phyloP scores from a whole-genome alignment of 2,329 filamentous ascomycete genomes.

The Microsporum canis region DNA sequence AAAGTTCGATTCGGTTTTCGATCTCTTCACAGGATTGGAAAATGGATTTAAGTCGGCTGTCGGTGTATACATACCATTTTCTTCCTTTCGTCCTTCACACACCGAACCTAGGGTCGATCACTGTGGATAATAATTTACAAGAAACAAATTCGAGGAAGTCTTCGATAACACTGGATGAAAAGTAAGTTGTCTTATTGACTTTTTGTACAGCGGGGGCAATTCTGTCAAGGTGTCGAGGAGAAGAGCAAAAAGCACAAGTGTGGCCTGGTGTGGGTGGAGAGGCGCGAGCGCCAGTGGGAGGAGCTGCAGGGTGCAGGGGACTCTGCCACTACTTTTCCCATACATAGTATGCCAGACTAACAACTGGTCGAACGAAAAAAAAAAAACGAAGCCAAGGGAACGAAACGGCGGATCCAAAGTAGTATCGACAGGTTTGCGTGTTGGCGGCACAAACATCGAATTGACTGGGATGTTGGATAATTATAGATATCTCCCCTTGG shows the following conservation, averaged over 20 bases:
- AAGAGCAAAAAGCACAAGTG: background rate
- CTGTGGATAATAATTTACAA: background rate
- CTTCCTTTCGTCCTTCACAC: background rate
- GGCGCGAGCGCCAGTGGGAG: background rate
- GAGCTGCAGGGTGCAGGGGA: background rate
- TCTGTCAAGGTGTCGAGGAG: background rate
- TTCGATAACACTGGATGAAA: background rate
- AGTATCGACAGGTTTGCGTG: background rate
- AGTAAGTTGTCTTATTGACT: background rate
- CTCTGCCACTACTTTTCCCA: background rate
- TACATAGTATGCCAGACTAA: background rate
- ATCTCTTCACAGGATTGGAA: background rate
- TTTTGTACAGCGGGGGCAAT: background rate
- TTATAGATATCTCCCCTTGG: background rate
- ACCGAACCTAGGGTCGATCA: background rate
- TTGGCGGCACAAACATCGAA: background rate
- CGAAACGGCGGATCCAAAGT: constrained; percentile 4
- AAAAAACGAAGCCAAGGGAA: background rate
- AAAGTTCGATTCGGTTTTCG: background rate
- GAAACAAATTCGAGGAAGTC: background rate
- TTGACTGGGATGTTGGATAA: background rate
- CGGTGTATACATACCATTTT: background rate
- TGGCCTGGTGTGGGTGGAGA: background rate
- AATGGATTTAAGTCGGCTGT: background rate
- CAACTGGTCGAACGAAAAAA: background rate